These are phyloP conservation scores for Linum trigynum DNA, from an alignment of 345 rosid species.

Conservation along the genomic window DNA sequence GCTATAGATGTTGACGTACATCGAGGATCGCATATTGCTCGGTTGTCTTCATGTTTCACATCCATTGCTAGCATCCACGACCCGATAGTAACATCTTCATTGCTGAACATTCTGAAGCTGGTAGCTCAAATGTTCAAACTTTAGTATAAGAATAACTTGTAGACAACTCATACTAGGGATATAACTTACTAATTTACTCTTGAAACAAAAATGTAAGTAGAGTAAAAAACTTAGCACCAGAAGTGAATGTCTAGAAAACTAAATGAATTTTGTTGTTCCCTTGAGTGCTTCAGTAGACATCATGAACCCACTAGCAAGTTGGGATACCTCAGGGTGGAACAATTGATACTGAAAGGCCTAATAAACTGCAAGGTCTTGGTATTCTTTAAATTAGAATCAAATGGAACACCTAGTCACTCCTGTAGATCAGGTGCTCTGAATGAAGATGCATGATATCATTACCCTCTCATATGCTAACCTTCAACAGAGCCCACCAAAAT, in stretches of 20 bases:
- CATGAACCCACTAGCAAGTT: not conserved
- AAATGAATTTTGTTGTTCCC: not conserved
- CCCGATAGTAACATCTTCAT: constrained; percentile 86
- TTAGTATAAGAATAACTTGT: constrained; percentile 9
- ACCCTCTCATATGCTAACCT: no score
- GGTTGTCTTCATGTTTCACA: constrained; percentile 64
- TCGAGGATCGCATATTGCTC: constrained; percentile 65
- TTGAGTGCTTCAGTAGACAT: not conserved
- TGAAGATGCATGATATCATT: no score
- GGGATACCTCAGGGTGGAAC: not conserved
- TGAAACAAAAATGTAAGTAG: not conserved
- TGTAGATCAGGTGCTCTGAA: no score
- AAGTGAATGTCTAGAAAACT: no score
- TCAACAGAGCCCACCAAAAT: no score
- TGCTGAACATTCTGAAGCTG: constrained; percentile 79
- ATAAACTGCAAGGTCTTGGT: not conserved
- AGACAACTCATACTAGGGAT: not conserved
- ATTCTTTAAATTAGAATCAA: no score
- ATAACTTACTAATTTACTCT: not conserved
- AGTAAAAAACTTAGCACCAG: not conserved
- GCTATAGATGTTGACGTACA: constrained; percentile 71
- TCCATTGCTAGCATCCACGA: constrained; percentile 94
- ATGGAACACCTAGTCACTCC: no score
- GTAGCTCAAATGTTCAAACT: constrained; percentile 12
- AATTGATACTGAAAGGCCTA: not conserved